Evolutionary conservation across 2,329 filamentous ascomycete genomes (phyloP), one percentile per base, ranked within the genome.

Genomic region (Fusarium beomiforme): DNA sequence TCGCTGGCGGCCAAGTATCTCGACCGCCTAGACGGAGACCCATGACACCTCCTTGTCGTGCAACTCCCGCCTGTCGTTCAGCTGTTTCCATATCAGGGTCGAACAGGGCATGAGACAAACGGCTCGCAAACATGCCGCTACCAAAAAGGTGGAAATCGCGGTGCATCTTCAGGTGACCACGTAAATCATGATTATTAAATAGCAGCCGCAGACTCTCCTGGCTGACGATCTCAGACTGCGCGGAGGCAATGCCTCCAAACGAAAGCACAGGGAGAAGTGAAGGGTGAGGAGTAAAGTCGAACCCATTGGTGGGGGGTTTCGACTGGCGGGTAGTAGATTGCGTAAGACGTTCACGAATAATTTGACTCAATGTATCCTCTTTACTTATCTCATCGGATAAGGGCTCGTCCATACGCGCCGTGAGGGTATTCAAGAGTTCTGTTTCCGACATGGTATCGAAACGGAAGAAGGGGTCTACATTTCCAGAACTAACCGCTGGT

Each of bases 1-100:
- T 97, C 26, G 94, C 94, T 8, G 96, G 96, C 29, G 96, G 96
- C 96, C 96, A 98, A 34, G 87, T 93, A 59, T 93, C 90, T 75
- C 94, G 89, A 4, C 89, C 89, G n/a, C 92, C 92, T 1, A 98
- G 85, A 42, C 94, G 91, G 42, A 98, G 85, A 2, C 96, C 95
- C 85, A 97, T 95, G 17, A 89, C 83, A 63, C 90, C 88, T 51
- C 93, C 91, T 47, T 88, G 88, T 12, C 90, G 87, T 46, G 92
- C 89, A 34, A 91, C 85, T 6, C 93, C 93, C 21, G 88, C 83
- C 53, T 89, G 88, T 44, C 92, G 87, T 78, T 97, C 93, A 6
- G 94, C 92, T 29, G 91, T 92, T 73, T 93, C 91, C 51, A 96
- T 86, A 26, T 97, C 91, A 0, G 94, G 90, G 66, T 95, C 92